Percentiles rank a stretch among this genome's conserved stretches.
phyloP scores from a whole-genome alignment of 805 yeast species.

The Kuraishia ogatae region DNA sequence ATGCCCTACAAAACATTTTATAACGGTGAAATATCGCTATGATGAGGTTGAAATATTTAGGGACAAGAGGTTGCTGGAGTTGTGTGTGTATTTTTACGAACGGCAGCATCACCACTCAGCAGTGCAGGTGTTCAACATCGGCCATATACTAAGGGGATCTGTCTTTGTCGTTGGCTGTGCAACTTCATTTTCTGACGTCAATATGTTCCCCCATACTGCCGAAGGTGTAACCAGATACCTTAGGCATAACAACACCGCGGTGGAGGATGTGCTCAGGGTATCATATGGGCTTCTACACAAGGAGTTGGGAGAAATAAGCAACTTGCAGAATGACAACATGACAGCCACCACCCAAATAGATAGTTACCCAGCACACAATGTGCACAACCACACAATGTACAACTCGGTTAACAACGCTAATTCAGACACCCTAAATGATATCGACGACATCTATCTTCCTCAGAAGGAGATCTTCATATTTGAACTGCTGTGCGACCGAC shows the following conservation, averaged over 20 bases:
- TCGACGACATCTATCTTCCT: slow-evolving; percentile 35
- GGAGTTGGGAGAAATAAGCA: not conserved
- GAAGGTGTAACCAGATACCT: slow-evolving; percentile 49
- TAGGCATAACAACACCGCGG: slow-evolving; percentile 40
- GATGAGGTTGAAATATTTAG: not conserved
- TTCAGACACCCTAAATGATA: too few species aligned
- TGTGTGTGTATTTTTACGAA: too few species aligned
- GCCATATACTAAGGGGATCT: too few species aligned
- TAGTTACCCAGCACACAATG: not conserved
- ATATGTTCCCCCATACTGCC: slow-evolving; percentile 17
- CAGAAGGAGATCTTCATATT: slow-evolving; percentile 44
- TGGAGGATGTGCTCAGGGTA: slow-evolving; percentile 19
- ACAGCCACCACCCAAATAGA: too few species aligned
- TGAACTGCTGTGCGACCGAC: slow-evolving; percentile 51
- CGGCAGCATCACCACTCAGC: too few species aligned
- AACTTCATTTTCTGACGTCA: not conserved
- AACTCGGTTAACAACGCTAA: too few species aligned
- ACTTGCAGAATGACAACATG: not conserved
- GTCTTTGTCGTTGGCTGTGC: too few species aligned
- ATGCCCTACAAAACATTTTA: not conserved
- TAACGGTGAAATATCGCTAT: not conserved
- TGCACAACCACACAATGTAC: not conserved
- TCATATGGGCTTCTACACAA: not conserved
- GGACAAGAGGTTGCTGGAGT: not conserved
- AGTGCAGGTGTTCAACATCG: too few species aligned